Evolutionary conservation across 225 moss, liverwort and hornwort species (phyloP).

Genomic region (Takakia lepidozioides): DNA sequence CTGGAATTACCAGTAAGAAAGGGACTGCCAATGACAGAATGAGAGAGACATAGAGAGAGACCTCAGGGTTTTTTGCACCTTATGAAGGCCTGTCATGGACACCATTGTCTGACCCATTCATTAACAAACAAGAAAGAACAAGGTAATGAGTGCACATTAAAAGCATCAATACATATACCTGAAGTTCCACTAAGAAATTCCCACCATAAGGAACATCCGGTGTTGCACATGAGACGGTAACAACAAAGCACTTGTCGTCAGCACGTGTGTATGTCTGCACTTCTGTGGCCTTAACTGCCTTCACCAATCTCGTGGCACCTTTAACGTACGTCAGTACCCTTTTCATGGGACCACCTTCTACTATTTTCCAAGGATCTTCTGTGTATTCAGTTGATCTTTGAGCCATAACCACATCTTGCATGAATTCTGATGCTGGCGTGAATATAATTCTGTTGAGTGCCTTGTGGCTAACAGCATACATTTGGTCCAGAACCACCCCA

Average conservation of each 20-base stretch:
- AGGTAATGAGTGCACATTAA: no score
- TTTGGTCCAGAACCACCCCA: slow-evolving; percentile 64
- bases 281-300: slow-evolving; percentile 61
- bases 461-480: slow-evolving; percentile 65
- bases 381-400: slow-evolving; percentile 67
- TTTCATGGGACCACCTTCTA: slow-evolving; percentile 41
- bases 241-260: slow-evolving; percentile 64
- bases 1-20: no score
- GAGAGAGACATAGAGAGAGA: no score
- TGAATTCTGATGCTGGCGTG: slow-evolving; percentile 59
- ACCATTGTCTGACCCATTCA: no score
- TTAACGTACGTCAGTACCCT: slow-evolving; percentile 55
- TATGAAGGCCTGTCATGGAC: no score
- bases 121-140: no score
- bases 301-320: slow-evolving; percentile 69
- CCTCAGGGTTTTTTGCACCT: no score
- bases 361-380: slow-evolving; percentile 67
- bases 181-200: slow-evolving; percentile 53
- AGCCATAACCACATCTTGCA: slow-evolving; percentile 35
- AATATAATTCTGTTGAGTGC: slow-evolving; percentile 68
- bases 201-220: slow-evolving; percentile 89
- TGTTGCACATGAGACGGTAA: slow-evolving; percentile 48
- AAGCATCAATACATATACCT: no score
- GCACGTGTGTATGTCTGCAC: slow-evolving; percentile 59
- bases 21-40: no score